Percentiles rank a stretch among this genome's conserved stretches.
phyloP scores from a whole-genome alignment of 768 basidiomycete species.

The Xanthoconium stramineum region DNA sequence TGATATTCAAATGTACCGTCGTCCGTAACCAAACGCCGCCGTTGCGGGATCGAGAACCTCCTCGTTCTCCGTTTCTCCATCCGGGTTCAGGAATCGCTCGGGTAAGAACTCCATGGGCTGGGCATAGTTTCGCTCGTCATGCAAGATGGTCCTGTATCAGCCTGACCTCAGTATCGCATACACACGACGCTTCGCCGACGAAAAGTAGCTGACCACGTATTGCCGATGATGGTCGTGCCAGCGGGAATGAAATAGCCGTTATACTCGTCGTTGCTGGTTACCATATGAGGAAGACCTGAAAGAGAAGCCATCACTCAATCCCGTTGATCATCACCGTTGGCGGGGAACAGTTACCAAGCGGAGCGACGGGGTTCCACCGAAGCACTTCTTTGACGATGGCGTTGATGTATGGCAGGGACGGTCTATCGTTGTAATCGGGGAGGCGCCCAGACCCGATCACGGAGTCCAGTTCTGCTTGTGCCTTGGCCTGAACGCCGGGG shows the following conservation, averaged over 20 bases:
- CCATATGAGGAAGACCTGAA: conserved; percentile 32
- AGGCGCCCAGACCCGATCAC: conserved; percentile 28
- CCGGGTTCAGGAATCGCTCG: conserved; percentile 36
- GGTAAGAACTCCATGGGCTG: conserved; percentile 36
- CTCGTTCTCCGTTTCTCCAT: conserved; percentile 33
- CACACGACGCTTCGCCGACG: background rate
- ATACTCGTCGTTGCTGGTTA: conserved; percentile 31
- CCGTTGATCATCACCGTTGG: conserved; percentile 8
- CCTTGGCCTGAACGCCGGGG: conserved; percentile 28
- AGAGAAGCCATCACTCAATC: conserved; percentile 4
- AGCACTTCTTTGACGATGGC: conserved; percentile 32
- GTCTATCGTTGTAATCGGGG: conserved; percentile 31
- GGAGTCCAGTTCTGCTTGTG: conserved; percentile 27
- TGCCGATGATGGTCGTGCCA: conserved; percentile 52
- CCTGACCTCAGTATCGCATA: conserved; percentile 4
- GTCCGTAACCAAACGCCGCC: conserved; percentile 36
- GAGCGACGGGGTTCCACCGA: conserved; percentile 33
- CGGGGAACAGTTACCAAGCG: conserved; percentile 27
- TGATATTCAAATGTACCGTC: conserved; percentile 21
- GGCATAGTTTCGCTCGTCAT: conserved; percentile 34
- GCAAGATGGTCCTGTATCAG: conserved; percentile 35
- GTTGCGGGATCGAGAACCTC: conserved; percentile 29
- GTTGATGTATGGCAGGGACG: conserved; percentile 24
- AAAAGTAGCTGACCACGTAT: conserved; percentile 45
- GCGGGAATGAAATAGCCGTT: conserved; percentile 33